phyloP scores from a whole-genome alignment of 1,284 basidiomycete species.

The Exobasidium rhododendri region DNA sequence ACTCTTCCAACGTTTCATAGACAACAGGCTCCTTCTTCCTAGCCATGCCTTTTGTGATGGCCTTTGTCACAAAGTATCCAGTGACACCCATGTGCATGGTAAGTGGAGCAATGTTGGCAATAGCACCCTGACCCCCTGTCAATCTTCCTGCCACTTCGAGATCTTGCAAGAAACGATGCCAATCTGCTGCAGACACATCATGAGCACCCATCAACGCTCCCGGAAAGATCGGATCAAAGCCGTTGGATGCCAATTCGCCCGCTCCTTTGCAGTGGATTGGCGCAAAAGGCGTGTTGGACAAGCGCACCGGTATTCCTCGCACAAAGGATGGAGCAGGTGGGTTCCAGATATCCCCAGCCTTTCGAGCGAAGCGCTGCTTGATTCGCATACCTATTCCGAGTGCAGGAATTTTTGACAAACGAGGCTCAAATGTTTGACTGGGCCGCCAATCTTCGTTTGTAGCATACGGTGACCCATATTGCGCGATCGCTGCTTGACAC shows the following conservation, averaged over 20 bases:
- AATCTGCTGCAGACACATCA: constrained; percentile 24
- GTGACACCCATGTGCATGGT: constrained; percentile 22
- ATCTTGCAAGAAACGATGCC: constrained; percentile 23
- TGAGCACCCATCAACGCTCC: constrained; percentile 14
- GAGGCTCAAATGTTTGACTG: background rate
- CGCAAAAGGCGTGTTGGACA: constrained; percentile 8
- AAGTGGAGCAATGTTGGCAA: constrained; percentile 19
- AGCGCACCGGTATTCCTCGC: background rate
- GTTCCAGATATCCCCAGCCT: constrained; percentile 17
- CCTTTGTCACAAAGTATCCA: constrained; percentile 23
- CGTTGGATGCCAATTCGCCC: constrained; percentile 19
- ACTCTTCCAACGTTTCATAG: constrained; percentile 20
- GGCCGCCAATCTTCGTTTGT: constrained; percentile 6
- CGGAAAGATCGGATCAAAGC: constrained; percentile 22
- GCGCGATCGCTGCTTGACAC: background rate
- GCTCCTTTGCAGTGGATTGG: constrained; percentile 14
- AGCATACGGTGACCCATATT: constrained; percentile 3
- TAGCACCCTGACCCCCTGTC: constrained; percentile 15
- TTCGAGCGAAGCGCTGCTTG: constrained; percentile 25
- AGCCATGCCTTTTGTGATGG: constrained; percentile 24
- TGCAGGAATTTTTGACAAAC: background rate
- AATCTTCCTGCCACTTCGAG: constrained; percentile 18
- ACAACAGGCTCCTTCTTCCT: constrained; percentile 20
- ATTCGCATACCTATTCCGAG: constrained; percentile 10
- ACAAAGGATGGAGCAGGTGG: constrained; percentile 20